Evolutionary conservation across 2,329 filamentous ascomycete species (phyloP), one percentile per base, ranked within the genome.

Genomic region (Verticillium longisporum): DNA sequence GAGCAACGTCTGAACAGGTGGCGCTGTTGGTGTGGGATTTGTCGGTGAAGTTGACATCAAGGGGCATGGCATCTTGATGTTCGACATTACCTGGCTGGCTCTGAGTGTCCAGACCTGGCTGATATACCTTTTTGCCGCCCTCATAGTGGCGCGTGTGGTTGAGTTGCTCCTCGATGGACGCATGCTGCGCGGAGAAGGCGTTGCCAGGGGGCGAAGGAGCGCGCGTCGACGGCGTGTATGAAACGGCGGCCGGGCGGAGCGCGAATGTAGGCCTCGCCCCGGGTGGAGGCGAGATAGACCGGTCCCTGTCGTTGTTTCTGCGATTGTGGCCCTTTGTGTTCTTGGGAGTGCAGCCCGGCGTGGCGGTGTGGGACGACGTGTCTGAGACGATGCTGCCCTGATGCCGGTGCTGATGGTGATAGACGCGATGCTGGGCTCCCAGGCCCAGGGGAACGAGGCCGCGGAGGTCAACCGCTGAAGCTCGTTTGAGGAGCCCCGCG

Each of bases 361-460:
- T 62, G 13, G 58, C n/a, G 5, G 61, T 62, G 11, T 55, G 61
- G 4, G 62, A 62, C 21, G 62, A 62, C 32, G 58, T 58, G 6
- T 41, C 34, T 13, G 57, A 62, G 34, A 56, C 45, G 26, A 32
- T 59, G 56, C 61, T 37, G 55, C 55, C 26, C 15, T 18, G 33
- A 21, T 34, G 36, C 15, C 10, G 33, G n/a, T 34, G 36, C 55
- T 37, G 7, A n/a, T 15, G 55, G 32, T 34, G 55, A 4, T 36
- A 36, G 34, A 13, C 34, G 34, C 34, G 34, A 9, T 36, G 34
- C 34, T 36, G 34, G 7, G 34, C 34, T 36, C 34, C 34, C 7
- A 36, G 34, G 10, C 55, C 55, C 7, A 56, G 55, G 9, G 55
- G 33, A 15, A 56, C 33, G 32, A 56, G 33, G 37, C 55, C 10